A percentile compares a stretch with the other conserved stretches of the same genome.
Conservation (phyloP, 2,329 filamentous ascomycete genomes). For the Fusarium annulatum region DNA sequence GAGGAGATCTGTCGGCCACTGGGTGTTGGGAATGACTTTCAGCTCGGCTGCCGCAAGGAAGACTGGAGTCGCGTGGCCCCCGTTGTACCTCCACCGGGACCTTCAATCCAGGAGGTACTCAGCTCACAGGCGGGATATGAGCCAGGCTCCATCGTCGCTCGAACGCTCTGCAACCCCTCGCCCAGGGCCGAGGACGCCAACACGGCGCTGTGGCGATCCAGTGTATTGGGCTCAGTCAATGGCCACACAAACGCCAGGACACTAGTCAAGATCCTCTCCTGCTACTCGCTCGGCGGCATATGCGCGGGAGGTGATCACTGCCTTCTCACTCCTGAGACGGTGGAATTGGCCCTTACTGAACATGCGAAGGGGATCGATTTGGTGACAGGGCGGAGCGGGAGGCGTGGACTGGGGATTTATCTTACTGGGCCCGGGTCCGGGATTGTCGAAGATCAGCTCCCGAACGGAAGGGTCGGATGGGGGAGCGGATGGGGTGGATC, state of each 20-base stretch:
- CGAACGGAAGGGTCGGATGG: background rate
- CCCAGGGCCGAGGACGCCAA: background rate
- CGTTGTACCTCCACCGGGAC: background rate
- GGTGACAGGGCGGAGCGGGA: background rate
- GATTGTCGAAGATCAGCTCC: background rate
- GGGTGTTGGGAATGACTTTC: background rate
- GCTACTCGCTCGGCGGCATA: background rate
- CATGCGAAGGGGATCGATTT: background rate
- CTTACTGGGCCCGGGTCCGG: background rate
- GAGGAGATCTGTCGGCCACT: background rate
- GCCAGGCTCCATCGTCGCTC: background rate
- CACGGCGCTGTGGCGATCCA: background rate
- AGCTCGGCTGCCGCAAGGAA: background rate
- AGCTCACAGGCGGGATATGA: background rate
- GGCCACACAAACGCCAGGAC: background rate
- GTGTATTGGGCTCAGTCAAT: background rate
- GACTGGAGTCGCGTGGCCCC: background rate
- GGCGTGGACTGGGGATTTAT: background rate
- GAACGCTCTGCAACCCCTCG: background rate
- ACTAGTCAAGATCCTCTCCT: background rate
- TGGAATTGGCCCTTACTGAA: background rate
- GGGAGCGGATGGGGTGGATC: background rate
- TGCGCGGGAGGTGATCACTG: fast-evolving
- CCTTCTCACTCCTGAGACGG: background rate
- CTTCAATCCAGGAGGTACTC: background rate